phyloP scores from a whole-genome alignment of 2,329 filamentous ascomycete genomes.

The Leptographium procerum region DNA sequence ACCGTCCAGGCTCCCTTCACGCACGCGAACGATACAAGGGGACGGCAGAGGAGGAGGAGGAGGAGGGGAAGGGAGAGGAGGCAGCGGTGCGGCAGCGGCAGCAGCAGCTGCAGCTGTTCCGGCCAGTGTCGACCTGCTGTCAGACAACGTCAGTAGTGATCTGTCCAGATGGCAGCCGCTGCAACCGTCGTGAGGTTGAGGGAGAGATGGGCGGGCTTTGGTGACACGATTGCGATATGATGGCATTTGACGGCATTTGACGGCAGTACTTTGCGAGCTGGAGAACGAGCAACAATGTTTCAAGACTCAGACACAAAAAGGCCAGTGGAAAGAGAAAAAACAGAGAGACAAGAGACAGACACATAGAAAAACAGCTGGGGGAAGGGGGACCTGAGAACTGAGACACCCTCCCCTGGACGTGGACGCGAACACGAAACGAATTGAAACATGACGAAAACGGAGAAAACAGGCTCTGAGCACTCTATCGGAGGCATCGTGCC shows the following conservation, averaged over 20 bases:
- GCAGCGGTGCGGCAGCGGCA: background rate
- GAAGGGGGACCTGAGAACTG: background rate
- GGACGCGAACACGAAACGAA: background rate
- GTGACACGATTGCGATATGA: too few species aligned
- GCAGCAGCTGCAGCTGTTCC: too few species aligned
- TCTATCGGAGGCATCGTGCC: background rate
- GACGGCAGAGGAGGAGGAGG: background rate
- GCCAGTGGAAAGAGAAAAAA: background rate
- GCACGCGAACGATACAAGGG: slow-evolving; percentile 12
- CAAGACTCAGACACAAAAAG: background rate
- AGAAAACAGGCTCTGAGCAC: background rate
- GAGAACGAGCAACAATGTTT: background rate
- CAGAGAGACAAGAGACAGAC: background rate
- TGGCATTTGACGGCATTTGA: too few species aligned
- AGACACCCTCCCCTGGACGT: too few species aligned
- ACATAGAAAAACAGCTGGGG: background rate
- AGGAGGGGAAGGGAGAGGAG: background rate
- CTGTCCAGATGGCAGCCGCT: slow-evolving; percentile 45
- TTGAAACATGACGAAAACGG: background rate
- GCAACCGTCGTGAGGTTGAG: slow-evolving; percentile 27
- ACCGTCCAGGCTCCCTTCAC: slow-evolving; percentile 14
- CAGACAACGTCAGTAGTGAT: slow-evolving; percentile 30
- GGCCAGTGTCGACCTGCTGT: slow-evolving; percentile 31
- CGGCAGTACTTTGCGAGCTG: background rate
- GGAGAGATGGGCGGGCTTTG: background rate